phyloP scores from a whole-genome alignment of 2,329 filamentous ascomycete genomes.

The Cladosporium sp. region DNA sequence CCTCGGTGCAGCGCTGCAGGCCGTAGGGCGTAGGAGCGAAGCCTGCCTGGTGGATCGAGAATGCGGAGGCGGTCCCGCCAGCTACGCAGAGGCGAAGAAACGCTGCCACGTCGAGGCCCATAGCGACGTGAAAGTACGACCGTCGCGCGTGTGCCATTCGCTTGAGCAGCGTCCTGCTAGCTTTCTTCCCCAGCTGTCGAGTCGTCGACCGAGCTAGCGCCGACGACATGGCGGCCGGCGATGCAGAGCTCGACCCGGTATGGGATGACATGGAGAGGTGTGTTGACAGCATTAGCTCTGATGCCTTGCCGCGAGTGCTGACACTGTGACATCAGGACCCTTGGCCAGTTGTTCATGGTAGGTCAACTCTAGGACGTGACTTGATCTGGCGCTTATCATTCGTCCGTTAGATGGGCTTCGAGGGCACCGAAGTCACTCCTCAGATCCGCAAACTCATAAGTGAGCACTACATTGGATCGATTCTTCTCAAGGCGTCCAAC shows the following conservation, averaged over 20 bases:
- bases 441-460: constrained; percentile 78
- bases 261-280: constrained; percentile 77
- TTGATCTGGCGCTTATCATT: constrained; percentile 18
- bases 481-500: constrained; percentile 80
- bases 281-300: constrained; percentile 27
- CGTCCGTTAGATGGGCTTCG: constrained; percentile 69
- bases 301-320: constrained; percentile 18
- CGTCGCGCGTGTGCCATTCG: background rate
- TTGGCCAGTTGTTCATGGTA: constrained; percentile 39
- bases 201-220: constrained; percentile 37
- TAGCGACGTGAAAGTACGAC: constrained; percentile 1
- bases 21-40: background rate
- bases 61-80: constrained; percentile 9
- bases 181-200: background rate
- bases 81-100: constrained; percentile 2
- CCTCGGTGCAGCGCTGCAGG: background rate
- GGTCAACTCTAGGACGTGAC: constrained; percentile 13
- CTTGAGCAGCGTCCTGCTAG: background rate
- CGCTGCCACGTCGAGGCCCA: background rate
- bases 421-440: constrained; percentile 77
- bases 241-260: constrained; percentile 44
- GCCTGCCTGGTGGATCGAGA: background rate
- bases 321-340: constrained; percentile 32
- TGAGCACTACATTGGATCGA: constrained; percentile 81
- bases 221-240: constrained; percentile 49